Percentiles rank a stretch among this genome's conserved stretches.
Conservation (phyloP, 2,329 filamentous ascomycete species). For the Sporothrix schenckii region DNA sequence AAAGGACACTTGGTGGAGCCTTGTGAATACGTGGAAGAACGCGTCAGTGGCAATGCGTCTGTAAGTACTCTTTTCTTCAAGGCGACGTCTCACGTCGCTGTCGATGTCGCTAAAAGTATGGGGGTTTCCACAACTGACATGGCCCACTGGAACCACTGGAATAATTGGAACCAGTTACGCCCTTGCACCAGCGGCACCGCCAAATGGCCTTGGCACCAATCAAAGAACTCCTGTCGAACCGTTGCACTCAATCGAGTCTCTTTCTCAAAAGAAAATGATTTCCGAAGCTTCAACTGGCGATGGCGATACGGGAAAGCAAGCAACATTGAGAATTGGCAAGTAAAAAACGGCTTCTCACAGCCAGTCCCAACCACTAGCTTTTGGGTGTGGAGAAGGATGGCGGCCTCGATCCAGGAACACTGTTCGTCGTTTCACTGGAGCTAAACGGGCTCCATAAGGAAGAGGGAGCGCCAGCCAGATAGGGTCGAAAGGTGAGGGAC, state of each 20-base stretch:
- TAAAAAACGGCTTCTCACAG: background rate
- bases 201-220: background rate
- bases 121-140: slow-evolving; percentile 11
- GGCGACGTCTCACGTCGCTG: background rate
- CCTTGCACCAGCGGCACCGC: background rate
- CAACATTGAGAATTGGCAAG: too few relatives aligned
- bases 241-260: background rate
- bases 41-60: background rate
- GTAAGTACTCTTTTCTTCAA: background rate
- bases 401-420: slow-evolving; percentile 12
- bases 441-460: background rate
- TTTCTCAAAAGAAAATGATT: background rate
- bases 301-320: too few relatives aligned
- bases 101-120: slow-evolving; percentile 1
- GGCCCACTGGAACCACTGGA: background rate
- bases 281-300: too few relatives aligned
- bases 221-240: background rate
- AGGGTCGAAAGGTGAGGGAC: slow-evolving; percentile 11
- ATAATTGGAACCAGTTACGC: background rate
- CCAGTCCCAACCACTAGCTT: too few relatives aligned
- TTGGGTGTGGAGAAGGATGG: background rate
- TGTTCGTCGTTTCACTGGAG: slow-evolving; percentile 8
- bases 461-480: background rate
- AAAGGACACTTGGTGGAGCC: slow-evolving; percentile 2
- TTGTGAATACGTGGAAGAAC: slow-evolving; percentile 6